Percentiles rank a stretch among this genome's conserved stretches.
Evolutionary conservation across 768 basidiomycete genomes (phyloP).

Genomic region (Pleurotus sapidus): DNA sequence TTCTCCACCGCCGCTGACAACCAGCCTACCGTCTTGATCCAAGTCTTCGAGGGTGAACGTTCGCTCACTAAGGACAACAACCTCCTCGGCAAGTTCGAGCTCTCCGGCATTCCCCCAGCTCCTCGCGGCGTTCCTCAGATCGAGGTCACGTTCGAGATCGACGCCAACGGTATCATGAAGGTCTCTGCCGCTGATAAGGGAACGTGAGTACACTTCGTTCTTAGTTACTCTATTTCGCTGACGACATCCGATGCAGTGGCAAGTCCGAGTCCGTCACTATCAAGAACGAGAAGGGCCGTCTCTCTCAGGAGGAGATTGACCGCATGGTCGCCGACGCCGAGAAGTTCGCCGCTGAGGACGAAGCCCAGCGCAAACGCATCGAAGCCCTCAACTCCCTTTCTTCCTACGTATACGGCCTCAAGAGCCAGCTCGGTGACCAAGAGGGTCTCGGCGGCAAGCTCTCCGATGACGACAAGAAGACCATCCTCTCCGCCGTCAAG

Average conservation of each 20-base stretch:
- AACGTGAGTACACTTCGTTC: slow-evolving; percentile 50
- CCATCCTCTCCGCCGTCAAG: slow-evolving; percentile 76
- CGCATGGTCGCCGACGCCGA: slow-evolving; percentile 95
- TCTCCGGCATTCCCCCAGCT: slow-evolving; percentile 88
- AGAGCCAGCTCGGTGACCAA: slow-evolving; percentile 81
- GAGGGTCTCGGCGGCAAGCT: slow-evolving; percentile 92
- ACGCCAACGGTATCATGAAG: slow-evolving; percentile 95
- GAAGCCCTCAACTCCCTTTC: slow-evolving; percentile 84
- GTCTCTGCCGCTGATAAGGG: slow-evolving; percentile 93
- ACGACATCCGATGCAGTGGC: slow-evolving; percentile 41
- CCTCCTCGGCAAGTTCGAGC: slow-evolving; percentile 95
- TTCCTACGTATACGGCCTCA: slow-evolving; percentile 82
- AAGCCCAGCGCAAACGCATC: slow-evolving; percentile 72
- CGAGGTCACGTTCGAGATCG: slow-evolving; percentile 95
- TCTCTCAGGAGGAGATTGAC: slow-evolving; percentile 87
- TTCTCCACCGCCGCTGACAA: slow-evolving; percentile 88
- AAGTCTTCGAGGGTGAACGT: slow-evolving; percentile 98
- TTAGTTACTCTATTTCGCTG: not conserved
- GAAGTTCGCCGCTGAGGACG: slow-evolving; percentile 74
- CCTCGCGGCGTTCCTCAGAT: slow-evolving; percentile 98
- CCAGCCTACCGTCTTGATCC: slow-evolving; percentile 94
- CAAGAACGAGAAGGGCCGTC: slow-evolving; percentile 94
- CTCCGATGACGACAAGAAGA: slow-evolving; percentile 79
- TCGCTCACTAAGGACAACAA: slow-evolving; percentile 98
- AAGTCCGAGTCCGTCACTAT: slow-evolving; percentile 91